These are phyloP conservation scores for Colletotrichum sp. DNA, from an alignment of 2,329 filamentous ascomycete species.

Conservation along the genomic window DNA sequence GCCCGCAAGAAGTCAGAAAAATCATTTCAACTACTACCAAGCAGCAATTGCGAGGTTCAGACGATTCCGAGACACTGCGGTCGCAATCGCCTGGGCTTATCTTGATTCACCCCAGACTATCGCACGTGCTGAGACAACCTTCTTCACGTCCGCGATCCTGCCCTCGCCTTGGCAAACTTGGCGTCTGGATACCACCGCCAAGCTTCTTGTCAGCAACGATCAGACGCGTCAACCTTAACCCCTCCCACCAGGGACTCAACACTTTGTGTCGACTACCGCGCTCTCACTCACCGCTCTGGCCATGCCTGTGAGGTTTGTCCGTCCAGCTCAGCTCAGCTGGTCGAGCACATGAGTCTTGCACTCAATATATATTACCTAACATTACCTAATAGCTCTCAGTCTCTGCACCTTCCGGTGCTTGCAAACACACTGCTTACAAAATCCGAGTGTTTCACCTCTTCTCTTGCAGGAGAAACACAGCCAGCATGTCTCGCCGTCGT, in stretches of 20 bases:
- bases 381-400: slow-evolving; percentile 7
- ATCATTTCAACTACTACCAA: not conserved
- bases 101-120: slow-evolving; percentile 17
- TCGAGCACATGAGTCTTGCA: not conserved
- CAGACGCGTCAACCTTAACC: slow-evolving; percentile 18
- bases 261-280: not conserved
- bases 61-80: not conserved
- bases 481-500: not conserved
- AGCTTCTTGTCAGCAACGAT: slow-evolving; percentile 20
- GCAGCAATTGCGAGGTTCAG: not conserved
- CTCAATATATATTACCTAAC: slow-evolving; percentile 10
- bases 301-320: not conserved
- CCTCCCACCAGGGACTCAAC: slow-evolving; percentile 2
- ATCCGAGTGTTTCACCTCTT: not conserved
- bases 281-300: slow-evolving; percentile 10
- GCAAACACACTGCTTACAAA: not conserved
- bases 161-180: slow-evolving; percentile 17
- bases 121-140: slow-evolving; percentile 21
- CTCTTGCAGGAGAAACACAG: not conserved
- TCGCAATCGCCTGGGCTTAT: not conserved
- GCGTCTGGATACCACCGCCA: slow-evolving; percentile 10
- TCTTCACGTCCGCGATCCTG: slow-evolving; percentile 16
- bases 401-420: not conserved
- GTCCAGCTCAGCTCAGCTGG: slow-evolving; percentile 7
- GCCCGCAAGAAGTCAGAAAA: not conserved